Conservation (phyloP, 148 eudicot genomes). For the Rhododendron griersonianum region DNA sequence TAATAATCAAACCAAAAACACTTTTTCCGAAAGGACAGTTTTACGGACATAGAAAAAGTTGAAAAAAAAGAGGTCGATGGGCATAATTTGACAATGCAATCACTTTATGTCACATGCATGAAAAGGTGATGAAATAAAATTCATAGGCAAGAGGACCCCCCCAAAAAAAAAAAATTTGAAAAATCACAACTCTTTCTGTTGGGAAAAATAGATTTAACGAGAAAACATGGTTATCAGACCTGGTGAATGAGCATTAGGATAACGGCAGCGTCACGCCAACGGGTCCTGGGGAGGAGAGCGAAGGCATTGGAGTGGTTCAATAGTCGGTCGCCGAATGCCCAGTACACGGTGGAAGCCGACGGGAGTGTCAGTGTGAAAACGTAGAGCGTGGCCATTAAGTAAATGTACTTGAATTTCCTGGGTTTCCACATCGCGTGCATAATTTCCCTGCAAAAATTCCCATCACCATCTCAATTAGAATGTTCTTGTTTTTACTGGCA, state of each 20-base stretch:
- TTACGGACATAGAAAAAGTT: too few relatives aligned
- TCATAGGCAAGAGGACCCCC: too few relatives aligned
- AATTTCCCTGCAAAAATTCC: slow-evolving; percentile 47
- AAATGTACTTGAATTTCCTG: slow-evolving; percentile 80
- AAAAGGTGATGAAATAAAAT: too few relatives aligned
- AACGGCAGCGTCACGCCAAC: slow-evolving; percentile 11
- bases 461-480: too few relatives aligned
- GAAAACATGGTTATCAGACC: slow-evolving; percentile 18
- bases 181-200: too few relatives aligned
- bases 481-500: neutral
- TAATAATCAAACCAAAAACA: too few relatives aligned
- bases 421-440: slow-evolving; percentile 87
- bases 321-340: slow-evolving; percentile 49
- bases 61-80: too few relatives aligned
- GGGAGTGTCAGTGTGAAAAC: slow-evolving; percentile 80
- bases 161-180: too few relatives aligned
- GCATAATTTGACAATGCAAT: too few relatives aligned
- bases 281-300: slow-evolving; percentile 5
- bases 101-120: too few relatives aligned
- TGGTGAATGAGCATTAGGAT: slow-evolving; percentile 64
- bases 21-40: too few relatives aligned
- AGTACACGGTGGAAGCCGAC: slow-evolving; percentile 66
- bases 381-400: slow-evolving; percentile 67
- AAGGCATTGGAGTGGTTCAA: slow-evolving; percentile 8
- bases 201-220: too few relatives aligned